Evolutionary conservation across 768 basidiomycete species (phyloP).

Genomic region (Naganishia vishniacii): DNA sequence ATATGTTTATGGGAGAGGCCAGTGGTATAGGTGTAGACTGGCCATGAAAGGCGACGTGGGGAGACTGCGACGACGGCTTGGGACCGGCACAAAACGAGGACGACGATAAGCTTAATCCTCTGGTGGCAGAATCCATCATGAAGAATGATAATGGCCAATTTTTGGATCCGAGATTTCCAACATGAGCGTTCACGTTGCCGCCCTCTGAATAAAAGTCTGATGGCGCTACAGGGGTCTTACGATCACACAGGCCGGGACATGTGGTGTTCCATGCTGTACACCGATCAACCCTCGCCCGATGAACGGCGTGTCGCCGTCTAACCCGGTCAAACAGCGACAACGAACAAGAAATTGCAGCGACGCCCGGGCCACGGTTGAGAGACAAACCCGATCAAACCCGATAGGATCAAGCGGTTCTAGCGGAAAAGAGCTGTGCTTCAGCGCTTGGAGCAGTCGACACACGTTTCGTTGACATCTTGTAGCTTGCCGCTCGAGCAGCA

Average conservation of each 20-base stretch:
- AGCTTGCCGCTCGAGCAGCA: too few species aligned
- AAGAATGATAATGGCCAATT: slow-evolving; percentile 11
- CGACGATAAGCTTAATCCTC: too few species aligned
- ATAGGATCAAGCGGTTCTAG: not conserved
- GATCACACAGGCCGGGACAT: not conserved
- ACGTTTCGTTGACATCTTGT: too few species aligned
- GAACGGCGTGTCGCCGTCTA: not conserved
- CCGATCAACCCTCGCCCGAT: not conserved
- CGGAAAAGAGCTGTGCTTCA: too few species aligned
- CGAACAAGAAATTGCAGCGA: not conserved
- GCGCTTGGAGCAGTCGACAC: too few species aligned
- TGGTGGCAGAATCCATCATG: too few species aligned
- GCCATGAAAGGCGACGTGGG: not conserved
- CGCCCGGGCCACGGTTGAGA: too few species aligned
- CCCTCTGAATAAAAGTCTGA: too few species aligned
- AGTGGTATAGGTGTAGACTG: not conserved
- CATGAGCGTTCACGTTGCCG: too few species aligned
- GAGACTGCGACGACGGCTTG: not conserved
- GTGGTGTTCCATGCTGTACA: not conserved
- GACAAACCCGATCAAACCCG: not conserved
- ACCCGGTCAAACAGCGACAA: not conserved
- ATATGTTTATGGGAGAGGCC: not conserved
- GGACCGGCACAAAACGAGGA: too few species aligned
- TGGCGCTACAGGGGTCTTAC: too few species aligned
- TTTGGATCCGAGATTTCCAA: slow-evolving; percentile 17